Evolutionary conservation across 148 eudicot genomes (phyloP).

Genomic region (Persicaria tinctoria): DNA sequence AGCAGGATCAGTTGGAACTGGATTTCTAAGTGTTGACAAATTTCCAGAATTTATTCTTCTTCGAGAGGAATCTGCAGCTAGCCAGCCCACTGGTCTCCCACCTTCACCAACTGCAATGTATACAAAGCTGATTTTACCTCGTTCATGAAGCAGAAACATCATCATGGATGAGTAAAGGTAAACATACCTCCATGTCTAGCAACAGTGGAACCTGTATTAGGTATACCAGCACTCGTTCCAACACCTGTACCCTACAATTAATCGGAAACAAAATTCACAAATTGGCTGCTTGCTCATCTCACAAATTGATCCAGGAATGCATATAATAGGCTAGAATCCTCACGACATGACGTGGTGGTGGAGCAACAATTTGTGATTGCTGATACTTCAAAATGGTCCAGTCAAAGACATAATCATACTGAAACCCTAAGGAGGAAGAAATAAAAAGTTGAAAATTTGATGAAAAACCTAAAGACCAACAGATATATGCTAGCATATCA

Average conservation of each 20-base stretch:
- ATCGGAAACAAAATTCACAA: conserved; percentile 15
- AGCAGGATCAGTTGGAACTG: conserved; percentile 39
- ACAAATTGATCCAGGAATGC: background rate
- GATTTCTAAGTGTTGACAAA: conserved; percentile 56
- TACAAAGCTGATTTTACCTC: background rate
- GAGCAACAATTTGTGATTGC: conserved; percentile 71
- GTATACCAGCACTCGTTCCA: conserved; percentile 84
- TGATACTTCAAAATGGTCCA: conserved; percentile 66
- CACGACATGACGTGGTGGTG: conserved; percentile 76
- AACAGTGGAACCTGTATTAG: conserved; percentile 35
- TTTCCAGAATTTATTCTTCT: conserved; percentile 42
- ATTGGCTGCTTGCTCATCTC: background rate
- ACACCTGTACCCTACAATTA: conserved; percentile 45
- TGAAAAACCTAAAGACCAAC: background rate
- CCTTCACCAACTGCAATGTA: conserved; percentile 51
- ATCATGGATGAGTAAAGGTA: background rate
- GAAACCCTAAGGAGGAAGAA: conserved; percentile 46
- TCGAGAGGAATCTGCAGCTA: conserved; percentile 52
- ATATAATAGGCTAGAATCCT: conserved; percentile 17
- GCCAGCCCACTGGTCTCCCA: conserved; percentile 51
- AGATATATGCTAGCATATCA: background rate
- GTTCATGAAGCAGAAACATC: background rate
- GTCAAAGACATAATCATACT: conserved; percentile 65
- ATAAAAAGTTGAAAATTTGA: background rate
- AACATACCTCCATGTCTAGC: conserved; percentile 62